Evolutionary conservation across 768 basidiomycete genomes (phyloP).

Genomic region (Gyrodon lividus): DNA sequence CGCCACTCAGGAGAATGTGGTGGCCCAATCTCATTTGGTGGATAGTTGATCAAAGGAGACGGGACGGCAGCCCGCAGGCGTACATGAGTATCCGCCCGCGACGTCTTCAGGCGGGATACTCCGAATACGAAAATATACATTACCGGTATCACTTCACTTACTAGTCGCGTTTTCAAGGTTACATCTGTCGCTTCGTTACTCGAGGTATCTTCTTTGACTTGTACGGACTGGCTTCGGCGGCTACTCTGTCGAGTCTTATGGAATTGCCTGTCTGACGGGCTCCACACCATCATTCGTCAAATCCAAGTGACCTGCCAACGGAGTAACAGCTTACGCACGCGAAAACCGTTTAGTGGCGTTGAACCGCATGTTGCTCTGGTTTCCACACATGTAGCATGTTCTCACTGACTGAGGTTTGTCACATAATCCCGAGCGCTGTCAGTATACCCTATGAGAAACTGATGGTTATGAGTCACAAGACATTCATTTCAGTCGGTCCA

Average conservation of each 20-base stretch:
- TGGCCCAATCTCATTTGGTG: slow-evolving; percentile 20
- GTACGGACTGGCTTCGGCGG: slow-evolving; percentile 4
- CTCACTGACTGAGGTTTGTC: slow-evolving; percentile 7
- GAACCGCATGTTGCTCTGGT: slow-evolving; percentile 14
- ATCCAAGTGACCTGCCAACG: slow-evolving; percentile 8
- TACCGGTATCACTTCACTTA: slow-evolving; percentile 14
- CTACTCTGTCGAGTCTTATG: neutral
- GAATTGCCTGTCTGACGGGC: slow-evolving; percentile 4
- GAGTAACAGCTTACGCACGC: slow-evolving; percentile 24
- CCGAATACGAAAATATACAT: slow-evolving; percentile 27
- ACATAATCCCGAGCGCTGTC: neutral
- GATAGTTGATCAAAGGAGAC: slow-evolving; percentile 21
- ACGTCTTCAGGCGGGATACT: slow-evolving; percentile 11
- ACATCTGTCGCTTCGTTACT: slow-evolving; percentile 21
- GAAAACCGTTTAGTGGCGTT: slow-evolving; percentile 32
- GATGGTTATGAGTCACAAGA: neutral
- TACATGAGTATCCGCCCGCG: slow-evolving; percentile 2
- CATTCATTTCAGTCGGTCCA: neutral
- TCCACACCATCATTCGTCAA: neutral
- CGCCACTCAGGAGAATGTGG: slow-evolving; percentile 12
- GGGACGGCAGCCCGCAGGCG: slow-evolving; percentile 31
- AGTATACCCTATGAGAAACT: neutral
- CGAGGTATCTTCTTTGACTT: neutral
- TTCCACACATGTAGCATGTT: slow-evolving; percentile 13
- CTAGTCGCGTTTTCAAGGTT: slow-evolving; percentile 18